Base-by-base conservation (phyloP, 495 filamentous ascomycete species). In the Hyaloscypha finlandica region DNA sequence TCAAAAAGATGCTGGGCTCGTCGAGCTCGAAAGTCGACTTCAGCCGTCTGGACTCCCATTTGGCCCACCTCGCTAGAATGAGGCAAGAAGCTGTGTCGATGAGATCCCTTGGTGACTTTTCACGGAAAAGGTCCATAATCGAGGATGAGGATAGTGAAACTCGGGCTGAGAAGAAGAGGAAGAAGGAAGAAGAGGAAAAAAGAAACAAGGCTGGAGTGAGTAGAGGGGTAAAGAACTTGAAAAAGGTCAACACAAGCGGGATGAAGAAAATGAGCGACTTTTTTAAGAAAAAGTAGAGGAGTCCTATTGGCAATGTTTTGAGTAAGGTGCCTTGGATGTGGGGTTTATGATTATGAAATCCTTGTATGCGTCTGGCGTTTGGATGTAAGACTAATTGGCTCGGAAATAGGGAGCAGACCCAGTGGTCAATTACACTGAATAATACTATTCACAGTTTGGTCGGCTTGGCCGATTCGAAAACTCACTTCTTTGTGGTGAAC, bases 211-310 rank as follows among this genome's bases (percentile, higher is more conserved):
- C 83, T 8, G 81, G 82, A 16, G 85, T 92, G 78, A 94, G 90
- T 69, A 81, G 85, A 22, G 93, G 85, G 0, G 86, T 97, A 1
- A 87, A 84, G 71, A 83, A 94, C 48, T 73, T 99, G 72, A 90
- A 89, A 75, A 98, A 97, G 80, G 94, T 91, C 16, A 90, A 97
- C 75, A 92, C 88, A 0, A 86, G 73, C 19, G 96, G 95, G 31
- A 99, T 99, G 95, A 92, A 91, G 83, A 98, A 97, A 83, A 85
- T 99, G 88, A 97, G 92, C 70, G 85, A 89, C 67, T 99, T 98
- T 76, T 99, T 99, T 76, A 85, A 83, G 45, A 97, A 94, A 80
- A 88, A 86, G 37, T 67, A 30, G 59, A 63, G 14, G 37, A 37
- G 52, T 32, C 61, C 6, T n/a, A 20, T 60, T 65, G 14, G 60